Base-by-base conservation (phyloP, 352 stramenopile species). In the Saprolegnia diclina region DNA sequence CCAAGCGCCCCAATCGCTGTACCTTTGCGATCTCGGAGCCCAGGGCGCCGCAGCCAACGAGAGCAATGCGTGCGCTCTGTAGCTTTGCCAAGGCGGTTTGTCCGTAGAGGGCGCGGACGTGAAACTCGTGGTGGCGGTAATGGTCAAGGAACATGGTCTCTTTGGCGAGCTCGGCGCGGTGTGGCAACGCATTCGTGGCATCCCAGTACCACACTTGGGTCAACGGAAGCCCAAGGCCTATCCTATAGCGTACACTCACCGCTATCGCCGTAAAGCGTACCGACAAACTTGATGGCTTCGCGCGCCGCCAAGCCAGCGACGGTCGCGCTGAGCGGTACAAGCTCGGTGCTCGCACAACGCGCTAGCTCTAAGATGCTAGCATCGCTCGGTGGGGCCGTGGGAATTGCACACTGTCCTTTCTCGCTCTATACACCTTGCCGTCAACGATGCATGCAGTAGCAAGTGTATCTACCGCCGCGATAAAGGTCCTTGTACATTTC, bases 171-270 rank as follows among this genome's bases (percentile, higher is more conserved):
- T 66, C 57, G 4, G 48, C 50, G 18, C 22, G 38, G 14, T 22
- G 9, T 52, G 53, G 72, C 9, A 73, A n/a, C 1, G 75, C 7
- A 19, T 72, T 44, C 6, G 75, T 40, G 18, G 71, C 32, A 37
- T 83, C 77, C 57, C 75, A 79, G 62, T 80, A 80, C 38, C 77
- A 18, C 22, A 81, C 68, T 67, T 81, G 77, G 19, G 48, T 72
- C 3, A 64, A 16, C 19, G 64, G 72, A 38, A 73, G 37, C 0
- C 79, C 16, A 13, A 71, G 52, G 4, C 53, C 44, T 11, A 74
- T 72, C 2, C 19, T 78, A 62, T 37, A n/a, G n/a, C n/a, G n/a
- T n/a, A n/a, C n/a, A n/a, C n/a, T n/a, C n/a, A n/a, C 72, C 72
- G 16, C 73, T 35, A 71, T 32, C 42, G 38, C 26, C 0, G 24